These are phyloP conservation scores for Picea abies DNA, from an alignment of 83 land plant genomes.

Conservation along the genomic window DNA sequence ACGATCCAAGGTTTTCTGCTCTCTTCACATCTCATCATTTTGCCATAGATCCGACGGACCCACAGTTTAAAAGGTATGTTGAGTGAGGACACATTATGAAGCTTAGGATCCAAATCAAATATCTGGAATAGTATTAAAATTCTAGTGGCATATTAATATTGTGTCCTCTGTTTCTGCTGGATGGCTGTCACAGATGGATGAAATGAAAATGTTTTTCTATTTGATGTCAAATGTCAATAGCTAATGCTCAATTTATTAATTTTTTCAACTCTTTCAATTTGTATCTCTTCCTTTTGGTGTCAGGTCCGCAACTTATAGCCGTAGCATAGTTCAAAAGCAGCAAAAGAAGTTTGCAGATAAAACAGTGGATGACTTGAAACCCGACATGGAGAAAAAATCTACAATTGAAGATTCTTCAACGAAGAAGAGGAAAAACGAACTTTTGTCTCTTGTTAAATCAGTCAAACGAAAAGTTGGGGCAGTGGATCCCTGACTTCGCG, in stretches of 20 bases:
- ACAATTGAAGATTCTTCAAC: conserved; percentile 15
- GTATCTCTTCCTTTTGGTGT: conserved; percentile 2
- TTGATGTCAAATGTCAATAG: background rate
- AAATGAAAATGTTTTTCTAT: background rate
- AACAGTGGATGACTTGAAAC: conserved; percentile 8
- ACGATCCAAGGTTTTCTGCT: conserved; percentile 82
- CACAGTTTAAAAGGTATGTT: conserved; percentile 82
- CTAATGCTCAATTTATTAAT: background rate
- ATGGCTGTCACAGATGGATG: background rate
- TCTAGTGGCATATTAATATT: background rate
- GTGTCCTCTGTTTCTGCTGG: background rate
- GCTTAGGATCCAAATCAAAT: background rate
- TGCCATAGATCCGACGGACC: conserved; percentile 94
- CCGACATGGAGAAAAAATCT: conserved; percentile 14
- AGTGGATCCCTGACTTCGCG: background rate
- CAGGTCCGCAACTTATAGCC: conserved; percentile 43
- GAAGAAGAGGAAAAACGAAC: conserved; percentile 63
- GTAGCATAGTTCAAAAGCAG: conserved; percentile 41
- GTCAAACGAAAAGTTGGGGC: conserved; percentile 68
- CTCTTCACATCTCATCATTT: conserved; percentile 68
- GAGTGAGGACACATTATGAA: background rate
- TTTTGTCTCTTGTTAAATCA: conserved; percentile 66
- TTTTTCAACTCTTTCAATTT: background rate
- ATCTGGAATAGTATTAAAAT: background rate
- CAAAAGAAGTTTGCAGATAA: conserved; percentile 19